phyloP scores from a whole-genome alignment of 306 rosid species.

The Quercus engelmannii region DNA sequence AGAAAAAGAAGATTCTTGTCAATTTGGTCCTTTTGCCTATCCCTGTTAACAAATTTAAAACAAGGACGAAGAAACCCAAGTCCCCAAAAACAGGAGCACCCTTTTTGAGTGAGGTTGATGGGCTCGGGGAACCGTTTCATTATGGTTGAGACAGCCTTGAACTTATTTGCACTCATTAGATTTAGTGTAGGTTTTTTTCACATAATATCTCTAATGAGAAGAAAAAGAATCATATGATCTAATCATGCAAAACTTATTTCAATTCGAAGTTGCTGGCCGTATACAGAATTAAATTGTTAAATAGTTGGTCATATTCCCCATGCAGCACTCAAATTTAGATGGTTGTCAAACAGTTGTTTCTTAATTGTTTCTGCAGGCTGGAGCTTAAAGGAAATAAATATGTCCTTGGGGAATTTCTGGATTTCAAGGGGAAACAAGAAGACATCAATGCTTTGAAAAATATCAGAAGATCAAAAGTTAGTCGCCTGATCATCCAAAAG shows the following conservation, averaged over 20 bases:
- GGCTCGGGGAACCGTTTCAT: not conserved
- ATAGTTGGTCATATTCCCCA: not conserved
- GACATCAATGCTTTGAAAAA: slow-evolving; percentile 59
- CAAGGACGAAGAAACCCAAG: no score
- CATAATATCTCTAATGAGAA: no score
- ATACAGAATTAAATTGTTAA: not conserved
- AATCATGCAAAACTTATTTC: not conserved
- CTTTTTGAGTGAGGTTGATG: not conserved
- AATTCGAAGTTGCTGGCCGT: not conserved
- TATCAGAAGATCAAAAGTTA: slow-evolving; percentile 81
- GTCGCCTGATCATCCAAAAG: slow-evolving; percentile 57
- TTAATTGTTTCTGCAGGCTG: slow-evolving; percentile 46
- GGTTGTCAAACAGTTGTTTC: not conserved
- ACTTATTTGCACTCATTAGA: not conserved
- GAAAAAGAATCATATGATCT: no score
- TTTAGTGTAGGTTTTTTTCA: no score
- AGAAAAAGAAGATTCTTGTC: no score
- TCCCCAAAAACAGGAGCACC: no score
- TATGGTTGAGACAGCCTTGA: not conserved
- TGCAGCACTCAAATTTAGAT: not conserved
- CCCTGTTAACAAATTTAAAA: no score
- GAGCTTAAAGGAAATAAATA: slow-evolving; percentile 76
- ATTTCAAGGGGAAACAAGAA: slow-evolving; percentile 85
- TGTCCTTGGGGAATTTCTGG: slow-evolving; percentile 82
- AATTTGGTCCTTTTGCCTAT: no score